Evolutionary conservation across 2,329 filamentous ascomycete species (phyloP).

Genomic region (Ceratocystis destructans): DNA sequence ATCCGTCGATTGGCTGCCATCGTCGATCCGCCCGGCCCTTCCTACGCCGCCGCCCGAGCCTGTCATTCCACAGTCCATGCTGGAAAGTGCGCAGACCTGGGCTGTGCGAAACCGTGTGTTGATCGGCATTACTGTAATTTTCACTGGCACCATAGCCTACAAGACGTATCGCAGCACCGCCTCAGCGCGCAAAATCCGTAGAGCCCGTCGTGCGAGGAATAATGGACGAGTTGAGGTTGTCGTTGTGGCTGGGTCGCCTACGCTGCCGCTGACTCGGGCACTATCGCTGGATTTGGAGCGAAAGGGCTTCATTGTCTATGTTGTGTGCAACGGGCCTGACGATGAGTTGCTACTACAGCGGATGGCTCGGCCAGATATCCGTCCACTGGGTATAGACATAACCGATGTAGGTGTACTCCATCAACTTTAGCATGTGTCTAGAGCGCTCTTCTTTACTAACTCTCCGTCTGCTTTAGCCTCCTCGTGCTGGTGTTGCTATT

Average conservation of each 20-base stretch:
- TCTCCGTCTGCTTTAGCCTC: slow-evolving; percentile 39
- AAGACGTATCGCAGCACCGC: slow-evolving; percentile 37
- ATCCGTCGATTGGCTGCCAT: slow-evolving; percentile 58
- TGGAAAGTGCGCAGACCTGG: slow-evolving; percentile 56
- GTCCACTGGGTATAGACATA: slow-evolving; percentile 69
- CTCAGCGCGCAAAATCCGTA: slow-evolving; percentile 51
- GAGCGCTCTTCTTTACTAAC: neutral
- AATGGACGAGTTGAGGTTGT: slow-evolving; percentile 77
- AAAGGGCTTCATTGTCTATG: slow-evolving; percentile 82
- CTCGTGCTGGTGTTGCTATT: slow-evolving; percentile 53
- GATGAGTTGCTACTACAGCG: slow-evolving; percentile 69
- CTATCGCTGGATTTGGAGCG: slow-evolving; percentile 77
- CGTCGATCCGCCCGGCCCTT: slow-evolving; percentile 46
- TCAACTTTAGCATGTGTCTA: too few relatives aligned
- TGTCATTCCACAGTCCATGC: slow-evolving; percentile 27
- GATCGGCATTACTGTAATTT: slow-evolving; percentile 56
- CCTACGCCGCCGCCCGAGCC: slow-evolving; percentile 27
- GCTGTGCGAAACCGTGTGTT: slow-evolving; percentile 56
- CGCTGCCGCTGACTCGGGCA: slow-evolving; percentile 69
- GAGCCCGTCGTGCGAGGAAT: slow-evolving; percentile 62
- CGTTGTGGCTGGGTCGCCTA: slow-evolving; percentile 77
- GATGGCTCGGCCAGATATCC: slow-evolving; percentile 67
- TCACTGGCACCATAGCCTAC: slow-evolving; percentile 51
- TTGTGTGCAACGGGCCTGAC: slow-evolving; percentile 72
- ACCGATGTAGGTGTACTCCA: slow-evolving; percentile 47